Conservation (phyloP, 805 yeast species). For the Candida verbasci region DNA sequence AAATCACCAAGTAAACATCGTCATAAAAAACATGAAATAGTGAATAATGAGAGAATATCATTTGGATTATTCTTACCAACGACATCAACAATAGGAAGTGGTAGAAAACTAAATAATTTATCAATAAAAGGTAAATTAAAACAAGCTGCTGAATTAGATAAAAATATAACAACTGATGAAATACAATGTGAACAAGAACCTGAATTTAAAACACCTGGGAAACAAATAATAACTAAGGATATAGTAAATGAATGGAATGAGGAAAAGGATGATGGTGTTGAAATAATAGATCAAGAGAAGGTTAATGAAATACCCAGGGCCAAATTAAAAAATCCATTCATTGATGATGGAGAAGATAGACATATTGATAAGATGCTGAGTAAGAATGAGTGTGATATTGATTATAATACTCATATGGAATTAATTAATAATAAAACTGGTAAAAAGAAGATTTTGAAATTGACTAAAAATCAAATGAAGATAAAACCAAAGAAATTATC, state of each 20-base stretch:
- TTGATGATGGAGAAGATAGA: conserved; percentile 4
- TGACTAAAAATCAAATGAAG: conserved; percentile 28
- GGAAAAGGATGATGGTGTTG: conserved; percentile 14
- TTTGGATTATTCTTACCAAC: conserved; percentile 31
- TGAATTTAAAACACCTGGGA: conserved; percentile 23
- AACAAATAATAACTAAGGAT: conserved; percentile 30
- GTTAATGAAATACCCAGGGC: conserved; percentile 8
- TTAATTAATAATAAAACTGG: conserved; percentile 35
- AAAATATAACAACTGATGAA: neutral
- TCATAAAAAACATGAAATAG: conserved; percentile 15
- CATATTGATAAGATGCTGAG: conserved; percentile 1
- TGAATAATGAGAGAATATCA: conserved; percentile 12
- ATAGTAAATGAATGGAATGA: conserved; percentile 36
- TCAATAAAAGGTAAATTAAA: conserved; percentile 21
- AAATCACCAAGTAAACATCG: conserved; percentile 19
- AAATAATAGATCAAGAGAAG: conserved; percentile 29
- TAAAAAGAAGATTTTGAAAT: conserved; percentile 25
- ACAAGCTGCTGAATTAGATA: conserved; percentile 5
- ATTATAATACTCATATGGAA: conserved; percentile 23
- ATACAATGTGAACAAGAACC: neutral
- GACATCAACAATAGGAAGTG: conserved; percentile 36
- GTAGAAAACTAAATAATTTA: conserved; percentile 18
- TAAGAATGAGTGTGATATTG: neutral
- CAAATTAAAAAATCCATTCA: conserved; percentile 21
- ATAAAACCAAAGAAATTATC: conserved; percentile 35